These are phyloP conservation scores for Pleurostoma richardsiae DNA, from an alignment of 2,329 filamentous ascomycete genomes.

Conservation along the genomic window DNA sequence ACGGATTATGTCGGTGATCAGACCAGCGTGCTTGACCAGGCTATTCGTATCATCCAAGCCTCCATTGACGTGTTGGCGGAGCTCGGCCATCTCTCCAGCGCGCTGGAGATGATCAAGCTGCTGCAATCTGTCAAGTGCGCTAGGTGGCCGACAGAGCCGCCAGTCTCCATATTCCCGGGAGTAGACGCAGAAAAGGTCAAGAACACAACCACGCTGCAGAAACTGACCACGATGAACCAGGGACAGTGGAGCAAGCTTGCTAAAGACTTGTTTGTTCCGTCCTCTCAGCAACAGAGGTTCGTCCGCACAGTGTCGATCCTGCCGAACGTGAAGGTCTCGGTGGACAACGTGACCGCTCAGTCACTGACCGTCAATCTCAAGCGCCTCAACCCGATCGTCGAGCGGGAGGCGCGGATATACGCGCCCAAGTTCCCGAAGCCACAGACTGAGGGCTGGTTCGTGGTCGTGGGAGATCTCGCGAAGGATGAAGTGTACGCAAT, in stretches of 20 bases:
- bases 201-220: conserved; percentile 30
- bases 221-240: conserved; percentile 28
- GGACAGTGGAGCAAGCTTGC: conserved; percentile 37
- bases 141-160: conserved; percentile 80
- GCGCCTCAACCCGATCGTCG: conserved; percentile 61
- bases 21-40: conserved; percentile 84
- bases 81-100: conserved; percentile 74
- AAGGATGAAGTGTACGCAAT: conserved; percentile 77
- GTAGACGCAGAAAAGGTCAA: conserved; percentile 43
- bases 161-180: conserved; percentile 74
- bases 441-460: conserved; percentile 91
- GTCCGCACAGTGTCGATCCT: conserved; percentile 58
- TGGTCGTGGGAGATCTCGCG: conserved; percentile 63
- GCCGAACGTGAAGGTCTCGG: conserved; percentile 61
- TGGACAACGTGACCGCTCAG: conserved; percentile 56
- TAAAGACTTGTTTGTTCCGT: conserved; percentile 45
- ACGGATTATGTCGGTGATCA: conserved; percentile 97
- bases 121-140: conserved; percentile 91
- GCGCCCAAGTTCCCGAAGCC: conserved; percentile 90
- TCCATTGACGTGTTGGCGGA: conserved; percentile 92
- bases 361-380: conserved; percentile 60
- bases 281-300: conserved; percentile 39
- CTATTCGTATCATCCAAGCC: conserved; percentile 94
- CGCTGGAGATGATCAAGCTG: conserved; percentile 74
- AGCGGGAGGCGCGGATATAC: conserved; percentile 70